Evolutionary conservation across 306 rosid genomes (phyloP), one percentile per base, ranked within the genome.

Genomic region (Canavalia ensiformis): DNA sequence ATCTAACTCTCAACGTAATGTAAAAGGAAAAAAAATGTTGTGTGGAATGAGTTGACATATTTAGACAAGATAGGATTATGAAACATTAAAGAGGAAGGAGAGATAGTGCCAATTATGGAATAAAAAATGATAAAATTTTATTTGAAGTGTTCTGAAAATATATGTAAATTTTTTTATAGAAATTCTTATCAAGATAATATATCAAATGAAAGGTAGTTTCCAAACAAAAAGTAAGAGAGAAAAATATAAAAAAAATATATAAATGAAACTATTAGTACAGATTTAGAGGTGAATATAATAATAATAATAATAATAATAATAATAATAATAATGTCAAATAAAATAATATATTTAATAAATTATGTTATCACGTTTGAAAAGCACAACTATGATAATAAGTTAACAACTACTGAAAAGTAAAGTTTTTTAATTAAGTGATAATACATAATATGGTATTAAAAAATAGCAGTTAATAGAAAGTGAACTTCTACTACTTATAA

Each of bases 341-440:
- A 71, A 80, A 49, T 10, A 12, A 30, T 59, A 5, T 51, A 63
- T 47, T 49, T 28, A 78, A 11, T 68, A 13, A 49, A 45, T 8
- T 54, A 72, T 18, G 8, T 55, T 58, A 73, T 55, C 41, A 39
- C 10, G 31, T 52, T 55, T 55, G 29, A 33, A 45, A 46, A 46
- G 35, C 28, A 0, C 7, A 8, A 33, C 8, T 59, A 7, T n/a
- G 30, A 30, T 46, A 58, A 13, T 3, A 7, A 46, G 45, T 45
- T 13, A 70, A 7, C 59, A 49, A 50, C 44, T 50, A 34, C 3
- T 35, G 51, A 72, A 71, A 51, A 50, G 13, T 4, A 0, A 34
- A 13, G 1, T 25, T 33, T 25, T 50, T 28, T 46, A 18, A 13
- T 39, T 35, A 69, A 68, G 50, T 46, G 46, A 58, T 13, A 47